Evolutionary conservation across 257 asterid species (phyloP), one percentile per base, ranked within the genome.

Genomic region (Prunella vulgaris): DNA sequence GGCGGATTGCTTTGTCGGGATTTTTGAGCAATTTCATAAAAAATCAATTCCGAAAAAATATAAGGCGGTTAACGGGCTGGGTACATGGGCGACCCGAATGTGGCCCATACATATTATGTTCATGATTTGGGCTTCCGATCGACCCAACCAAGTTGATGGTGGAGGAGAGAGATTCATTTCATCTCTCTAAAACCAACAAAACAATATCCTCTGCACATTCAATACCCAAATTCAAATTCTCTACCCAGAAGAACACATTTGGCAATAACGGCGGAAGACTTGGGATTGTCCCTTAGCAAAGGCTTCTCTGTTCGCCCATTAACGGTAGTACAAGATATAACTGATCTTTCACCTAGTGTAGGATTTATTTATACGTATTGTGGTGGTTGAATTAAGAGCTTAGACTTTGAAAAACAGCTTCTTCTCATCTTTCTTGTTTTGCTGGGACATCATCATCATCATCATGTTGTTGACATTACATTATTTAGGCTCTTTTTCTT

Each of bases 381-480:
- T n/a, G 97, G 95, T 93, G 73, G 18, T 90, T 76, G 93, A 90
- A 78, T 79, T 93, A 76, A 84, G 86, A 93, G 74, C 90, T 83
- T 46, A 78, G 84, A 65, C 93, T 69, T 40, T 69, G 78, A 78
- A 60, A 85, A 78, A 14, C 86, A 90, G 96, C 97, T 88, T 32
- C 37, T 5, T 4, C n/a, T 38, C 13, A 0, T 37, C 10, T 10
- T 38, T 38, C n/a, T 10, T 38, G 3, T 37, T 10, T 0, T 8
- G 14, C 2, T 30, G 6, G 5, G 35, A 30, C 35, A 30, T 30
- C 6, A n/a, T n/a, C n/a, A n/a, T n/a, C n/a, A n/a, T n/a, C n/a
- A n/a, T n/a, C n/a, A n/a, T n/a, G n/a, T n/a, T n/a, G n/a, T n/a
- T n/a, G n/a, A n/a, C n/a, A n/a, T n/a, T n/a, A n/a, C n/a, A n/a